A percentile compares a stretch with the other conserved stretches of the same genome.
Conservation (phyloP, 805 yeast genomes). For the Yamadazyma kitorensis region DNA sequence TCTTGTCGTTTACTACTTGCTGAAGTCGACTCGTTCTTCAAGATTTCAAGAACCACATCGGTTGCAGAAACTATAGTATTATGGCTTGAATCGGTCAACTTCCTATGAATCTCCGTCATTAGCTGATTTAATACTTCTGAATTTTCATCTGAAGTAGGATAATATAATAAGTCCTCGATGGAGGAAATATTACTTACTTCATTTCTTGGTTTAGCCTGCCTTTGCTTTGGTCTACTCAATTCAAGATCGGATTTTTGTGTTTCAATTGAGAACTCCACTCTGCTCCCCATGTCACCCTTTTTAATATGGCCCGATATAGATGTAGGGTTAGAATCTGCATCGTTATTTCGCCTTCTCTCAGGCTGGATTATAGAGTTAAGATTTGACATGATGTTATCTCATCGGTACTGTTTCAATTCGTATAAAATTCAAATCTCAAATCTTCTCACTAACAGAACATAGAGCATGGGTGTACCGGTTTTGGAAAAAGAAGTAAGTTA, state of each 20-base stretch:
- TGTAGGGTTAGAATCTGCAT: constrained; percentile 58
- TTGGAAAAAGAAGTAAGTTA: too few species aligned
- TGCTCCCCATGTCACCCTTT: constrained; percentile 63
- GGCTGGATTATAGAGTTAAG: constrained; percentile 18
- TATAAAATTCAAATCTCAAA: too few species aligned
- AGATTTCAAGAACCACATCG: constrained; percentile 55
- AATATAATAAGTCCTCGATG: constrained; percentile 54
- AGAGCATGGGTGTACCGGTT: too few species aligned
- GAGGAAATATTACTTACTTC: neutral
- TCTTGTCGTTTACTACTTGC: constrained; percentile 47
- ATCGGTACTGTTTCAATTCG: too few species aligned
- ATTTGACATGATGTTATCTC: constrained; percentile 8
- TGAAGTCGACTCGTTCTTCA: constrained; percentile 45
- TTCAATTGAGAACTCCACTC: neutral
- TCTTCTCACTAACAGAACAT: too few species aligned
- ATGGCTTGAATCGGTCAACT: constrained; percentile 74
- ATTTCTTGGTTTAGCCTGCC: neutral
- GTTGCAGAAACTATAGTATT: constrained; percentile 70
- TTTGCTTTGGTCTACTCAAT: neutral
- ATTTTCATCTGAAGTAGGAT: constrained; percentile 58
- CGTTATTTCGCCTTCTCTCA: constrained; percentile 43
- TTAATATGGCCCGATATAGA: constrained; percentile 70
- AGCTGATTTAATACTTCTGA: constrained; percentile 52
- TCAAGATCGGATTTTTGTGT: neutral
- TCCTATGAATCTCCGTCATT: constrained; percentile 54